Evolutionary conservation across 73 alveolate species (phyloP).

Genomic region (Paramecium sonneborni): DNA sequence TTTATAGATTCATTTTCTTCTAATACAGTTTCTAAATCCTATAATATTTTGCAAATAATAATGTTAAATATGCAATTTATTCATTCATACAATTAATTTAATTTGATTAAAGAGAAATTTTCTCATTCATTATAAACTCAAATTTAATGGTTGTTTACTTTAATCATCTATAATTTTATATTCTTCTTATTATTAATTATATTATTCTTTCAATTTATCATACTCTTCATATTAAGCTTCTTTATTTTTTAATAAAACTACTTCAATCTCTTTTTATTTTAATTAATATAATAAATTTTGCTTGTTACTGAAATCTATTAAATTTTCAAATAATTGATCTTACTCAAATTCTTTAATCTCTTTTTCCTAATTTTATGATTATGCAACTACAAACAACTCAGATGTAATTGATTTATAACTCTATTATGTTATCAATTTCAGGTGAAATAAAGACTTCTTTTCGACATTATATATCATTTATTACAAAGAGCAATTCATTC

Average conservation of each 20-base stretch:
- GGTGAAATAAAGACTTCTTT: constrained; percentile 11
- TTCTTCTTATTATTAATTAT: background rate
- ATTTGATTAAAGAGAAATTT: background rate
- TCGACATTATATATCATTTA: background rate
- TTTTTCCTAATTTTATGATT: background rate
- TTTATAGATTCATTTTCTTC: constrained; percentile 31
- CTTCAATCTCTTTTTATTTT: background rate
- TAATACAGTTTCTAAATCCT: background rate
- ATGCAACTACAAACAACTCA: background rate
- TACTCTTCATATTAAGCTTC: background rate
- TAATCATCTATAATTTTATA: background rate
- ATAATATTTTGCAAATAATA: background rate
- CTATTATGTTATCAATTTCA: background rate
- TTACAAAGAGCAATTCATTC: background rate
- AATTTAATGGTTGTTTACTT: background rate
- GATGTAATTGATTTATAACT: background rate
- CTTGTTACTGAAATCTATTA: background rate
- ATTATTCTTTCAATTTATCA: background rate
- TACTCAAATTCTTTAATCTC: background rate
- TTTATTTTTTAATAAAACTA: background rate
- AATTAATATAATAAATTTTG: background rate
- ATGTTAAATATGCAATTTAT: background rate
- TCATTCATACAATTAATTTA: background rate
- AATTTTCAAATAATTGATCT: background rate
- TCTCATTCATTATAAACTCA: constrained; percentile 27